Evolutionary conservation across 495 filamentous ascomycete genomes (phyloP).

Genomic region (Aspergillus cavernicola): DNA sequence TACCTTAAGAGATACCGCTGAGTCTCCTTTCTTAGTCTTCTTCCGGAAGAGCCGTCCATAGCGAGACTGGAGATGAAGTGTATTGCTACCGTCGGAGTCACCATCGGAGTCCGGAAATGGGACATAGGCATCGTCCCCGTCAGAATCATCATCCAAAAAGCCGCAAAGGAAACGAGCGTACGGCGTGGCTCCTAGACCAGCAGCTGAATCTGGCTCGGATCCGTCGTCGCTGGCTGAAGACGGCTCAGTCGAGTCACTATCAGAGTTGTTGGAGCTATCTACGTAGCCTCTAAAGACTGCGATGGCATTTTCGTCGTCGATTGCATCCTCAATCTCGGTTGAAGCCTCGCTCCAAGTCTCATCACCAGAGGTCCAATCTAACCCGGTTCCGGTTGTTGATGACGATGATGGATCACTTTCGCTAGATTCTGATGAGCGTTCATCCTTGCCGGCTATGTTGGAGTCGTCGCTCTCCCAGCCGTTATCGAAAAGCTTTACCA

Average conservation of each 20-base stretch:
- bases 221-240: neutral
- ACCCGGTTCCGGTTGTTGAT: neutral
- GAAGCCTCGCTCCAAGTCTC: slow-evolving; percentile 5
- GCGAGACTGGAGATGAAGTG: too few relatives aligned
- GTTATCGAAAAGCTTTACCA: neutral
- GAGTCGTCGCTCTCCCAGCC: neutral
- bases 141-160: neutral
- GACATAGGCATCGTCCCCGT: neutral
- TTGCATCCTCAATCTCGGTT: neutral
- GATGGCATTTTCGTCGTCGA: neutral
- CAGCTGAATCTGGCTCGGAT: neutral
- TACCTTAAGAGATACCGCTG: neutral
- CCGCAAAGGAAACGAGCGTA: neutral
- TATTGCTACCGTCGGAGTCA: neutral
- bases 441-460: too few relatives aligned
- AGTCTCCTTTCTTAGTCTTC: neutral
- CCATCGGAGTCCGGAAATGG: neutral
- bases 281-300: neutral
- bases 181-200: neutral
- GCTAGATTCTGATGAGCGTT: neutral
- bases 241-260: neutral
- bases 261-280: neutral
- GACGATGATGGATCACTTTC: neutral
- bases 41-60: neutral
- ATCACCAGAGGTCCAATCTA: neutral